Base-by-base conservation (phyloP, 2,329 filamentous ascomycete species). In the Aspergillus eucalypticola region DNA sequence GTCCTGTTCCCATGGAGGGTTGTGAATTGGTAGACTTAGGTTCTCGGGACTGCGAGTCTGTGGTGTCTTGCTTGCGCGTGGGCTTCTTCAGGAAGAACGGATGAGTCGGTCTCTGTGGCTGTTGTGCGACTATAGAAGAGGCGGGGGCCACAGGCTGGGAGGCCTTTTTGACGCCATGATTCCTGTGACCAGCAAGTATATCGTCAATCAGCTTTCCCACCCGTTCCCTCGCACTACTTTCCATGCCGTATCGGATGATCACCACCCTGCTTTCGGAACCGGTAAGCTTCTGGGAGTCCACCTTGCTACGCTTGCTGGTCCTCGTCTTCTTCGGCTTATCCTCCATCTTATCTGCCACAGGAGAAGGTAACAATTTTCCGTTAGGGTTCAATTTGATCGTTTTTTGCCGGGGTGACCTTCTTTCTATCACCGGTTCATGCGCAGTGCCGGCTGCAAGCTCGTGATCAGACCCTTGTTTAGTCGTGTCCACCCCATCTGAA, bases 21-120 rank as follows among this genome's bases (percentile, higher is more conserved):
- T 49, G 53, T 6, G 51, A 15, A 19, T 51, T 32, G 1, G 38
- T 17, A 2, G 58, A 25, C 3, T 32, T 19, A 10, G 32, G 27
- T 53, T 54, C 35, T 25, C 53, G 27, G 11, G 39, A 17, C 3
- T 58, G 57, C 10, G 55, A 25, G 49, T 41, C 17, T 6, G 27
- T 11, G 3, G 25, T 8, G 5, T 66, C 63, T 0, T 59, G 5
- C 21, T 68, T 70, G 27, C 61, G 71, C 8, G 75, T 72, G 6
- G 79, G 21, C 66, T 87, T 90, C 5, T 83, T 85, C 15, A 82
- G 70, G 69, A 92, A 92, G 70, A 92, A 90, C 0, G 90, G 89
- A 74, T 92, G 88, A 0, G 85, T 83, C 1, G 79, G 66, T 67
- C 84, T 87, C 6, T 73, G 66, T 46, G 75, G 67, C 58, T 66